phyloP scores from a whole-genome alignment of 108 stramenopile species.

The Skeletonema potamos region DNA sequence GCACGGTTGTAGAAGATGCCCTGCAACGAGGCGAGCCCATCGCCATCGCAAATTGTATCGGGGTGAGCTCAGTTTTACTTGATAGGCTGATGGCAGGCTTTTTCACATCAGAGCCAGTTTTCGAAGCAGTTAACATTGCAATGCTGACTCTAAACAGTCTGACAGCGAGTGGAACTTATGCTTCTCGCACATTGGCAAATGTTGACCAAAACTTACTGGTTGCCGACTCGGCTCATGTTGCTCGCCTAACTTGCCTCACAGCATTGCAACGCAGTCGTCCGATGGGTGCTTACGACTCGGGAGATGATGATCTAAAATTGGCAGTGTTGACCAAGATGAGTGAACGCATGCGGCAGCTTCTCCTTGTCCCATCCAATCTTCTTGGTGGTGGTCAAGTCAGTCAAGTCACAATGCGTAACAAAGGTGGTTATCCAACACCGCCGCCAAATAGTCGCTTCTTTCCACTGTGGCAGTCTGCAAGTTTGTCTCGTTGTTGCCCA shows the following conservation, averaged over 20 bases:
- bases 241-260: slow-evolving; percentile 63
- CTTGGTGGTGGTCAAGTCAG: slow-evolving; percentile 27
- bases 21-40: slow-evolving; percentile 73
- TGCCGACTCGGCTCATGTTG: slow-evolving; percentile 76
- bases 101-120: slow-evolving; percentile 68
- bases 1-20: slow-evolving; percentile 68
- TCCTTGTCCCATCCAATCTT: slow-evolving; percentile 70
- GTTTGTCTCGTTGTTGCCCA: slow-evolving; percentile 61
- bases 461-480: slow-evolving; percentile 75
- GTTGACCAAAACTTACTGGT: slow-evolving; percentile 65
- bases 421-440: slow-evolving; percentile 51
- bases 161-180: slow-evolving; percentile 58
- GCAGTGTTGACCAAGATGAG: slow-evolving; percentile 54
- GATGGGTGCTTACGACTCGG: slow-evolving; percentile 50
- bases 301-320: slow-evolving; percentile 68
- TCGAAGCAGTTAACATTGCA: slow-evolving; percentile 58
- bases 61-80: slow-evolving; percentile 74
- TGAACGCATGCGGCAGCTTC: slow-evolving; percentile 55
- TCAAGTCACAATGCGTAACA: slow-evolving; percentile 17
- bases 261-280: slow-evolving; percentile 70
- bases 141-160: slow-evolving; percentile 58
- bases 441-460: slow-evolving; percentile 55
- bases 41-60: slow-evolving; percentile 78
- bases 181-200: slow-evolving; percentile 55
- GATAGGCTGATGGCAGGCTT: slow-evolving; percentile 78